Percentiles rank a stretch among this genome's conserved stretches.
phyloP scores from a whole-genome alignment of 2,329 filamentous ascomycete genomes.

The Aspergillus oerlinghausenensis region DNA sequence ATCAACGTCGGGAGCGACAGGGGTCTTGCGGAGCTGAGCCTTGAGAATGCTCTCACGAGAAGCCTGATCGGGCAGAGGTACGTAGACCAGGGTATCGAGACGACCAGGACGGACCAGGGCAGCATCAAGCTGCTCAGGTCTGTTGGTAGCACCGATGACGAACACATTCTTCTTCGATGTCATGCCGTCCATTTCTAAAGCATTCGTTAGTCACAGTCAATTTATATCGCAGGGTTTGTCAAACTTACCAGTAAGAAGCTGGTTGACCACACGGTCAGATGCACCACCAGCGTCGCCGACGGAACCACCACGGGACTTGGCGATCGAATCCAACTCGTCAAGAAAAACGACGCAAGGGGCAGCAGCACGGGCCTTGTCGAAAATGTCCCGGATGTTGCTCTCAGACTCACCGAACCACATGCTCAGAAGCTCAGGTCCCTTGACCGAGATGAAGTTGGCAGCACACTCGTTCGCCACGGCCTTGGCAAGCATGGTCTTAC shows the following conservation, averaged over 20 bases:
- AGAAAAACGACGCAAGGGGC: constrained; percentile 98
- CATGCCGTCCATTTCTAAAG: constrained; percentile 94
- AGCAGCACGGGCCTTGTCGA: constrained; percentile 97
- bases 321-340: constrained; percentile 97
- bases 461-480: constrained; percentile 98
- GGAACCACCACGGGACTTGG: constrained; percentile 97
- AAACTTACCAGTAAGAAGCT: constrained; percentile 85
- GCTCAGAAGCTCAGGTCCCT: constrained; percentile 94
- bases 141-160: constrained; percentile 97
- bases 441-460: constrained; percentile 99
- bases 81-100: constrained; percentile 98
- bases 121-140: constrained; percentile 97
- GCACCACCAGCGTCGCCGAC: constrained; percentile 95
- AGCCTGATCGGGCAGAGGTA: constrained; percentile 87
- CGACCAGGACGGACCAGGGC: constrained; percentile 96
- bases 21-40: constrained; percentile 97
- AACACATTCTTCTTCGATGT: constrained; percentile 99
- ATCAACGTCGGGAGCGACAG: constrained; percentile 81
- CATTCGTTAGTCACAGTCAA: constrained; percentile 39
- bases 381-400: constrained; percentile 99
- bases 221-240: not conserved
- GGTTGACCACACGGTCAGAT: constrained; percentile 99
- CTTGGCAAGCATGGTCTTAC: constrained; percentile 99
- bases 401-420: constrained; percentile 99
- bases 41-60: constrained; percentile 86